phyloP scores from a whole-genome alignment of 2,329 filamentous ascomycete species.

The Elsinoe australis region DNA sequence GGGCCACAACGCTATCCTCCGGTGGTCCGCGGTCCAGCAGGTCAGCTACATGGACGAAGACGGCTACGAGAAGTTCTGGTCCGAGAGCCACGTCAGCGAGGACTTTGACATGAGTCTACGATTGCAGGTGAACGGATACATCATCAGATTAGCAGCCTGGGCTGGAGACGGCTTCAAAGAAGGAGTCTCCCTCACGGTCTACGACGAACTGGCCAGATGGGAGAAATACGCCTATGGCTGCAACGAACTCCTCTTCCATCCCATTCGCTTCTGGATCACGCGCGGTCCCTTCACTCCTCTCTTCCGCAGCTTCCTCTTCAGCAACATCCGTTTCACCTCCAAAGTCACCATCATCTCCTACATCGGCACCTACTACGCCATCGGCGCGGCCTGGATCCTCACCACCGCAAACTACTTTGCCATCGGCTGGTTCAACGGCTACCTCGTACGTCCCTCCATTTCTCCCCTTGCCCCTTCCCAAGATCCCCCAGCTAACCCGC shows the following conservation, averaged over 20 bases:
- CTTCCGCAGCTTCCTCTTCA: conserved; percentile 53
- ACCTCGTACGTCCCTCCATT: not conserved
- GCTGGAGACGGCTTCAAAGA: conserved; percentile 63
- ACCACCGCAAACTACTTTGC: conserved; percentile 63
- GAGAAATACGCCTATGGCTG: conserved; percentile 67
- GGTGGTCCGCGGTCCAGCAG: conserved; percentile 58
- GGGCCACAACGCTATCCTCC: conserved; percentile 67
- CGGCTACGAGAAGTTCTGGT: conserved; percentile 62
- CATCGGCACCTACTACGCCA: conserved; percentile 63
- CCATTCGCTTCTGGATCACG: conserved; percentile 53
- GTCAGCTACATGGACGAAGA: conserved; percentile 51
- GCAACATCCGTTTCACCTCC: conserved; percentile 54
- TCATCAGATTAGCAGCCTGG: conserved; percentile 61
- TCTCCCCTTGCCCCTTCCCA: not conserved
- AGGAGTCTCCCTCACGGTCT: conserved; percentile 63
- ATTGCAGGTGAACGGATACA: conserved; percentile 61
- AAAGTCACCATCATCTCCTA: conserved; percentile 66
- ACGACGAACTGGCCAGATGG: conserved; percentile 64
- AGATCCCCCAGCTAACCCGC: conserved; percentile 46
- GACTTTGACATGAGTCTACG: conserved; percentile 62
- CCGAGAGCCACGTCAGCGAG: conserved; percentile 66
- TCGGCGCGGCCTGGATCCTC: conserved; percentile 57
- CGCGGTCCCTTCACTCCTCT: conserved; percentile 58
- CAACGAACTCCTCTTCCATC: conserved; percentile 65
- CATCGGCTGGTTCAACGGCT: conserved; percentile 62